A percentile compares a stretch with the other conserved stretches of the same genome.
These are phyloP conservation scores for Triangularia verruculosa DNA, from an alignment of 2,329 filamentous ascomycete species.

Conservation along the genomic window DNA sequence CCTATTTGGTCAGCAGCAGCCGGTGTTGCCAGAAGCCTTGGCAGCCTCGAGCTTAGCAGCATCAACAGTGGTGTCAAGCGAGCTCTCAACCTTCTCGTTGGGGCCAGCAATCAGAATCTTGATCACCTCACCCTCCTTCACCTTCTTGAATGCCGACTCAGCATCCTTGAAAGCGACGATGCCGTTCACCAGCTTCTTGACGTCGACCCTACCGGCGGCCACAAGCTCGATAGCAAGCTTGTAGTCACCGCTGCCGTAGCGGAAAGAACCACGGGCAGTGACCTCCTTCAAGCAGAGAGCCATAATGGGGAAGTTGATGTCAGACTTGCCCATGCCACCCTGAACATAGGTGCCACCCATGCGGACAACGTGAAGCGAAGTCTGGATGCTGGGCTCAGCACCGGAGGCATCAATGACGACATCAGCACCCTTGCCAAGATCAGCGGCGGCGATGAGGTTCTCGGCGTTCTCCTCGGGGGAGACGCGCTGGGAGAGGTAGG, in stretches of 20 bases:
- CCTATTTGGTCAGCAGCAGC: slow-evolving; percentile 22
- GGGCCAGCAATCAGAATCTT: slow-evolving; percentile 67
- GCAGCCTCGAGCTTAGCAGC: slow-evolving; percentile 23
- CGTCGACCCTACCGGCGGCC: slow-evolving; percentile 67
- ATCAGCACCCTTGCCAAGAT: slow-evolving; percentile 66
- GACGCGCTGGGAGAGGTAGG: slow-evolving; percentile 61
- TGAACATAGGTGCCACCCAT: slow-evolving; percentile 77
- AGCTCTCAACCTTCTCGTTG: slow-evolving; percentile 51
- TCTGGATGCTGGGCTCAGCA: slow-evolving; percentile 74
- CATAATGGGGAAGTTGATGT: slow-evolving; percentile 91
- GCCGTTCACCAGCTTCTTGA: slow-evolving; percentile 77
- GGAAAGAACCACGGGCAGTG: slow-evolving; percentile 81
- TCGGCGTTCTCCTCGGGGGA: slow-evolving; percentile 70
- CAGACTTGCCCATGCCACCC: slow-evolving; percentile 83
- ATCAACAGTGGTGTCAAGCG: slow-evolving; percentile 22
- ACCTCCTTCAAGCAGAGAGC: slow-evolving; percentile 87
- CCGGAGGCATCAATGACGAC: slow-evolving; percentile 78
- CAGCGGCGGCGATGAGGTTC: slow-evolving; percentile 61
- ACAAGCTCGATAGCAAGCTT: slow-evolving; percentile 77
- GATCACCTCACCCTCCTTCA: slow-evolving; percentile 76
- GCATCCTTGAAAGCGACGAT: slow-evolving; percentile 78
- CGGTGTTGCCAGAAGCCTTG: slow-evolving; percentile 13
- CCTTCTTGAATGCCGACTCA: slow-evolving; percentile 81
- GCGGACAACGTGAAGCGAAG: slow-evolving; percentile 67
- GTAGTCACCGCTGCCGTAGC: slow-evolving; percentile 87